phyloP scores from a whole-genome alignment of 2,329 filamentous ascomycete species.

The Monilinia aucupariae region DNA sequence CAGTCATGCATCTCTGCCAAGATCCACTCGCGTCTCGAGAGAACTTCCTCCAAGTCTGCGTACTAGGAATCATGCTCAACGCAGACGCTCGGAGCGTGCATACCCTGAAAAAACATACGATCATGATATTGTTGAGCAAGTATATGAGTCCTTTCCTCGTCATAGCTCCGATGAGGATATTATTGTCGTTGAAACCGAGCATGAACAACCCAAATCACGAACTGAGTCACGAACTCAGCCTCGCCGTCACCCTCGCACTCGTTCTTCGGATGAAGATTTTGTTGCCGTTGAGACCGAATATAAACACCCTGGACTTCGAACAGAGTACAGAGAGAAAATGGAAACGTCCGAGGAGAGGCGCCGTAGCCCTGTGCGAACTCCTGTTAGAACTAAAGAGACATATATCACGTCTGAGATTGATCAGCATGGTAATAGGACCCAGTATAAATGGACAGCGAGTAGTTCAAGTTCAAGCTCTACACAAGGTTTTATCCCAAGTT shows the following conservation, averaged over 20 bases:
- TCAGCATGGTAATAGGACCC: neutral
- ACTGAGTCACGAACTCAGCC: neutral
- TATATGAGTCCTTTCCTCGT: neutral
- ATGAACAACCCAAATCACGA: neutral
- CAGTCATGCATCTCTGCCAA: neutral
- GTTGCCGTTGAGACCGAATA: neutral
- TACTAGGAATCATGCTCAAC: neutral
- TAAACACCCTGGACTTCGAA: neutral
- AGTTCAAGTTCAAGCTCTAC: conserved; percentile 6
- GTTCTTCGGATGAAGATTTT: neutral
- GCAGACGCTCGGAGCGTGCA: conserved; percentile 3
- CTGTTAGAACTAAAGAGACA: neutral
- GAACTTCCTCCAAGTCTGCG: neutral
- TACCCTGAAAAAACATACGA: neutral
- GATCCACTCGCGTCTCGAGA: neutral
- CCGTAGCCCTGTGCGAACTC: neutral
- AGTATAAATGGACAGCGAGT: neutral
- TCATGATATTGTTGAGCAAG: neutral
- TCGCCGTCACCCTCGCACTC: neutral
- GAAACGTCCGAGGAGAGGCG: neutral
- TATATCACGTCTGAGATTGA: neutral
- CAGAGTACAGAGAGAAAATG: neutral
- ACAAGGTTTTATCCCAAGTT: neutral
- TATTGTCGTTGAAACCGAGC: neutral
- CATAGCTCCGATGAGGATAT: neutral